Base-by-base conservation (phyloP, 306 rosid species). In the Lotus japonicus region DNA sequence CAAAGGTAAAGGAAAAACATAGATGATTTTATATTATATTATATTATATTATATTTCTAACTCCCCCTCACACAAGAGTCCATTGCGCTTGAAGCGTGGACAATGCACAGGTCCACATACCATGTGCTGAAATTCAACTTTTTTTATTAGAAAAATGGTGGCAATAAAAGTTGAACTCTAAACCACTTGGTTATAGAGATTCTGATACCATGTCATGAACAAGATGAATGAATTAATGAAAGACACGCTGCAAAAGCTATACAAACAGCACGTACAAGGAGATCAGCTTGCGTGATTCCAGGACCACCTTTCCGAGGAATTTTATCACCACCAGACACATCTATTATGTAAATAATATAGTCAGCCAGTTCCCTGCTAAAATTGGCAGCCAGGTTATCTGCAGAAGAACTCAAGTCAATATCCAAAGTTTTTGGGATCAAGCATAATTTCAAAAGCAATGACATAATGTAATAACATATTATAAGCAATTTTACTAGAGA, bases 231-330 rank as follows among this genome's bases (percentile, higher is more conserved):
- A 6, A 15, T 26, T 44, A 5, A 39, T 5, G 46, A 8, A 4
- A 19, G 67, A 2, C 56, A 46, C 66, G 61, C 15, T 18, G 35
- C n/a, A 70, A 64, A 48, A 73, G 18, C 42, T 48, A 28, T 8
- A 60, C 54, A 54, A 41, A 38, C 60, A 58, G 35, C 54, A 81
- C 97, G 8, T 80, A 94, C 99, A 31, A 94, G 95, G 64, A 94
- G 99, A 81, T 94, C 97, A n/a, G 99, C 99, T 74, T 94, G 99
- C 21, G 99, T 94, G 87, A 94, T 94, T 14, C 99, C 99, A 35
- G 99, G 99, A 64, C 99, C 99, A 44, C 99, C 99, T 86, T 94
- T 94, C 54, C 99, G 81, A 45, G 99, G 99, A 80, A 94, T 94
- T 82, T 94, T 94, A 71, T 94, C 99, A 28, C 99, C 99, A 11